Base-by-base conservation (phyloP, 192 early-diverging fungal genomes). In the Cetraspora pellucida region DNA sequence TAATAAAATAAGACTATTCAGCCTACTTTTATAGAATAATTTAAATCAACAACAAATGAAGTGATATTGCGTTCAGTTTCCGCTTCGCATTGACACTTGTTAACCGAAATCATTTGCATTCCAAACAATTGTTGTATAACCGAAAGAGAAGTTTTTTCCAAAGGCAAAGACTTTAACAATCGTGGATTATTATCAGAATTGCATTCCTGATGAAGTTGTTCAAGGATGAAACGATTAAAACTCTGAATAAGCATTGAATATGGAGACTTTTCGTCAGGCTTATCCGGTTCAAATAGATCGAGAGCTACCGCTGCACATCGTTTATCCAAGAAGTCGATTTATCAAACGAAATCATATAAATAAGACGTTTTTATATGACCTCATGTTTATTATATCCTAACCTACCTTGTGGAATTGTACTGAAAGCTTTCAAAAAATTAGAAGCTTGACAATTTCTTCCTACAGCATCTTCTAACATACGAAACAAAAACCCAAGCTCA, bases 401-500 rank as follows among this genome's bases (percentile, higher is more conserved):
- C 60, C 25, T 76, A 93, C 92, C 94, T 87, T 96, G 93, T 0
- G 92, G 91, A 23, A 96, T 90, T 14, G 90, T 92, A 55, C 88
- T 87, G 77, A 99, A 90, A 0, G 91, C 95, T 0, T 90, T 83
- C 72, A 99, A 84, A 74, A 99, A 95, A 78, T 95, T 97, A 13
- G 93, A 85, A 6, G 97, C 97, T 65, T 98, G 96, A 82, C 97
- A 99, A 79, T 97, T 97, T 52, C 90, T 88, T 19, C 97, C 96
- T n/a, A 90, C 86, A 3, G 95, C 89, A 44, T 93, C 91, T 57
- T 94, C 93, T 23, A 99, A 81, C 95, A 96, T 96, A 0, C 93
- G 84, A 80, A 96, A 97, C 75, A 99, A 80, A 70, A 97, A 94
- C 0, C 95, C 96, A 30, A 98, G 84, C 70, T 99, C 96, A 85